phyloP scores from a whole-genome alignment of 164 flowering plant genomes.

The Hamamelis virginiana region DNA sequence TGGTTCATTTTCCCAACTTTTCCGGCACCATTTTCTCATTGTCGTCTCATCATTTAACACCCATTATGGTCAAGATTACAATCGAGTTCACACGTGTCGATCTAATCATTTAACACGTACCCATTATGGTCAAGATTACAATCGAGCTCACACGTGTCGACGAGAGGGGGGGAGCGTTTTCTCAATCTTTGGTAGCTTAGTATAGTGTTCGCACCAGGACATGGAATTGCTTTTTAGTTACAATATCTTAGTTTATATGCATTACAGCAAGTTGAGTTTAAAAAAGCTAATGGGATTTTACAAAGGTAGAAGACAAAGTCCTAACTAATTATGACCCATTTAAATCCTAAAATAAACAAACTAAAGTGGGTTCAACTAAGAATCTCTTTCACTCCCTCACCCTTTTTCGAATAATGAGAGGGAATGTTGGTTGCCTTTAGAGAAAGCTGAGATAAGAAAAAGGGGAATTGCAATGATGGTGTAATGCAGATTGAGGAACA shows the following conservation, averaged over 20 bases:
- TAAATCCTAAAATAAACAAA: slow-evolving; percentile 17
- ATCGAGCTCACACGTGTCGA: slow-evolving; percentile 9
- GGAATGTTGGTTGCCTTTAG: slow-evolving; percentile 44
- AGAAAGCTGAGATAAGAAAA: slow-evolving; percentile 32
- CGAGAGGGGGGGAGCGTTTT: slow-evolving; percentile 2
- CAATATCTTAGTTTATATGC: background rate
- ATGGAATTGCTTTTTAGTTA: slow-evolving; percentile 25
- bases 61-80: slow-evolving; percentile 9
- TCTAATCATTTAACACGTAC: too few relatives aligned
- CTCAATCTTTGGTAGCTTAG: background rate
- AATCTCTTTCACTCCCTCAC: slow-evolving; percentile 31
- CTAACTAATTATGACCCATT: slow-evolving; percentile 24
- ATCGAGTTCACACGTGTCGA: slow-evolving; percentile 9
- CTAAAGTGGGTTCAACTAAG: slow-evolving; percentile 16
- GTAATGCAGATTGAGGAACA: slow-evolving; percentile 31
- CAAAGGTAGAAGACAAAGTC: slow-evolving; percentile 20
- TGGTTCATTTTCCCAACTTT: slow-evolving; percentile 12
- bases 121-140: too few relatives aligned
- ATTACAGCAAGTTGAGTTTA: slow-evolving; percentile 6
- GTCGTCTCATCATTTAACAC: slow-evolving; percentile 7
- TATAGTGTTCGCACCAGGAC: slow-evolving; percentile 25
- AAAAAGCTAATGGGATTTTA: slow-evolving; percentile 16
- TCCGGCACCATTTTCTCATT: slow-evolving; percentile 21
- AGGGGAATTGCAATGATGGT: slow-evolving; percentile 38
- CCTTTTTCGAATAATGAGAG: slow-evolving; percentile 35